Base-by-base conservation (phyloP, 495 filamentous ascomycete species). In the Penicillium nucicola region DNA sequence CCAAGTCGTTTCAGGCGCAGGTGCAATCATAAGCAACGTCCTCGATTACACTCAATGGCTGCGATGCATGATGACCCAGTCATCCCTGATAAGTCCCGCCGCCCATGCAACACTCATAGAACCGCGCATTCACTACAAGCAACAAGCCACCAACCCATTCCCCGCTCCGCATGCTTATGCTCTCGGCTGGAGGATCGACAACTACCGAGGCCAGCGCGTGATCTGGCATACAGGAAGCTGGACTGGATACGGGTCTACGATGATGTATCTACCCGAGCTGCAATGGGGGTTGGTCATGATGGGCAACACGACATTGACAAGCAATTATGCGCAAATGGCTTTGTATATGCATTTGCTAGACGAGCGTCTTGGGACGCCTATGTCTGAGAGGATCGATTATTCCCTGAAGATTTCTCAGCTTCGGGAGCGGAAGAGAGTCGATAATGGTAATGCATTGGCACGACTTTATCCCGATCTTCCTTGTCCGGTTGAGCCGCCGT, bases 11-110 rank as follows among this genome's bases (percentile, higher is more conserved):
- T 69, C 64, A n/a, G 80, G 78, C 14, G 78, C 76, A 0, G 81
- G 81, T 0, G 57, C 69, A 0, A 66, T 77, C 2, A 69, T 82
- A 14, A 77, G 72, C 14, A 79, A 60, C 19, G 80, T 80, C 4
- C 52, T 69, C 2, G 80, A 83, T 42, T 84, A 82, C 40, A 60
- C 73, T 0, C 69, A 64, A 13, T 84, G 78, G 77, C 34, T 81
- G 3, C 61, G 62, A 9, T 69, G 69, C n/a, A 18, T 66, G 56
- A 64, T 73, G 60, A 33, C 49, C 57, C 1, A 55, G 54, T 2
- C 71, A 72, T 1, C 42, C 75, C 4, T 58, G 62, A 28, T 72
- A 62, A 1, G 25, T 28, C 25, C 5, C 25, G 25, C 25, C 25
- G 2, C 2, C 4, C 69, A 77, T 37, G 60, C 61, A 20, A 61